These are phyloP conservation scores for Tephrocybe sp. DNA, from an alignment of 768 basidiomycete species.

Conservation along the genomic window DNA sequence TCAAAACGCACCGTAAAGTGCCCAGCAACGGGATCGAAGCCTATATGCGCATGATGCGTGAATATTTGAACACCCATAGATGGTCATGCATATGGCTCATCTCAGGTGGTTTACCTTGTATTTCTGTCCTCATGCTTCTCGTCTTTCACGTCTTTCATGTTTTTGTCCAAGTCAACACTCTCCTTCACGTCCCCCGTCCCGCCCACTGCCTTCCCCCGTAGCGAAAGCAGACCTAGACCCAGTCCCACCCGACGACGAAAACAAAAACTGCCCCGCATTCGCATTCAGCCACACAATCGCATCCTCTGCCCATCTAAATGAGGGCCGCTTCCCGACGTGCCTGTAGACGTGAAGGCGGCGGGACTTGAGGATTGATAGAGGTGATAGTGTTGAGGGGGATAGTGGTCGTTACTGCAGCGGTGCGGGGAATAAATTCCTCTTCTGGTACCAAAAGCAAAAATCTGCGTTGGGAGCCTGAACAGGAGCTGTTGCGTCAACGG, in stretches of 20 bases:
- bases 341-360: slow-evolving; percentile 16
- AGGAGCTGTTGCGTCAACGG: no score
- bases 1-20: slow-evolving; percentile 19
- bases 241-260: no score
- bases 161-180: no score
- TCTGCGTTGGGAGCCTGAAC: no score
- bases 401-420: neutral
- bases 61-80: slow-evolving; percentile 31
- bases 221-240: no score
- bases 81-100: no score
- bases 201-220: no score
- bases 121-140: no score
- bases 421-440: no score
- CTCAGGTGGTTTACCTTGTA: neutral
- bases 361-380: slow-evolving; percentile 14
- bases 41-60: slow-evolving; percentile 30
- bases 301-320: slow-evolving; percentile 26
- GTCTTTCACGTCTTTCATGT: no score
- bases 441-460: no score
- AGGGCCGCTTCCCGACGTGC: slow-evolving; percentile 21
- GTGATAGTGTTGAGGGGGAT: slow-evolving; percentile 23
- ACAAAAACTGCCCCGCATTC: slow-evolving; percentile 24
- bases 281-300: slow-evolving; percentile 30
- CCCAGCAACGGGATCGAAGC: slow-evolving; percentile 27
- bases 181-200: no score